Conservation (phyloP, 768 basidiomycete species). For the Hygrocybe coccinea region DNA sequence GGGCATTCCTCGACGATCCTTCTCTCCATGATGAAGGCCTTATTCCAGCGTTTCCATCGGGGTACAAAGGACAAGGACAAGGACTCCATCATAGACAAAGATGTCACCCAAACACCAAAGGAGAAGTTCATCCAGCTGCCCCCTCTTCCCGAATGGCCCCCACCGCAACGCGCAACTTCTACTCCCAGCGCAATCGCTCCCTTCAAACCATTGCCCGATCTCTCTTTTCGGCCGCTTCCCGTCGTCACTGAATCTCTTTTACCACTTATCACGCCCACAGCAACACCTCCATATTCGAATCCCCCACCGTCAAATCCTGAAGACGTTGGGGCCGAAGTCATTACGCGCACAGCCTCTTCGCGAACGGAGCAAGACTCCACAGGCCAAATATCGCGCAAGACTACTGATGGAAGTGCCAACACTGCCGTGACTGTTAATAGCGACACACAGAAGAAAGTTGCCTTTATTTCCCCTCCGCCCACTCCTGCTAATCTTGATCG, state of each 20-base stretch:
- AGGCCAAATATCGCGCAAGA: conserved; percentile 35
- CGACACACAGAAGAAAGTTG: conserved; percentile 78
- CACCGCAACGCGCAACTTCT: conserved; percentile 36
- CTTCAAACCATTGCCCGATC: conserved; percentile 71
- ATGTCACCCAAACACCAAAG: conserved; percentile 28
- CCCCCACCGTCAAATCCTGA: conserved; percentile 8
- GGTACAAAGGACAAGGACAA: conserved; percentile 64
- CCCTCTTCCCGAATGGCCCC: conserved; percentile 67
- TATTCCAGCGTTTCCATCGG: conserved; percentile 70
- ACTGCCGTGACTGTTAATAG: conserved; percentile 22
- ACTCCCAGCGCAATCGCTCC: conserved; percentile 46
- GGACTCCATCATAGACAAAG: conserved; percentile 18
- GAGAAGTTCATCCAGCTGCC: conserved; percentile 72
- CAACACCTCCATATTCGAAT: conserved; percentile 28
- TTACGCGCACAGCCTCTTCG: conserved; percentile 16
- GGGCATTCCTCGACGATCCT: not conserved
- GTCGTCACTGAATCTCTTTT: conserved; percentile 24
- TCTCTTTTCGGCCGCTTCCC: conserved; percentile 34
- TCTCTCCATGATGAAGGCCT: conserved; percentile 65
- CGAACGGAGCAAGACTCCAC: conserved; percentile 27
- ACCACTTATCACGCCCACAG: conserved; percentile 29
- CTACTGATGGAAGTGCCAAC: conserved; percentile 25
- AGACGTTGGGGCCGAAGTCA: not conserved
- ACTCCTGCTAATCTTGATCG: conserved; percentile 57
- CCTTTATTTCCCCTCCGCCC: conserved; percentile 78